phyloP scores from a whole-genome alignment of 2,329 filamentous ascomycete genomes.

The Passalora sequoiae region DNA sequence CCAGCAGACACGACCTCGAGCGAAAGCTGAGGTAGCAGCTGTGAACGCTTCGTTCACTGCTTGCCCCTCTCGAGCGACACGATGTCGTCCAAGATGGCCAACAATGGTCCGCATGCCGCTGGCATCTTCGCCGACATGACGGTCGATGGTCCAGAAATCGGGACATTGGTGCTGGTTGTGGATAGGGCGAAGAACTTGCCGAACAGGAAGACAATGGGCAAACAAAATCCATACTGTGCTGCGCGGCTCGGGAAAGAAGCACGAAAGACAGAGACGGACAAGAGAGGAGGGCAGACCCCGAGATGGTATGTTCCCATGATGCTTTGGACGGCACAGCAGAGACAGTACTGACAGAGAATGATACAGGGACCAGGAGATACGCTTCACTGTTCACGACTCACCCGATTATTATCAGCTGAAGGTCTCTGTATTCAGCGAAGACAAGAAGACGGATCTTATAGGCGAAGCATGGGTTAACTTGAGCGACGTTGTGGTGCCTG shows the following conservation, averaged over 20 bases:
- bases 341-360: constrained; percentile 10
- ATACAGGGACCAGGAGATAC: constrained; percentile 88
- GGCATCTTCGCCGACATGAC: constrained; percentile 94
- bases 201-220: constrained; percentile 94
- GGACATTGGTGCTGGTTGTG: constrained; percentile 84
- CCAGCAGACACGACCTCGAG: background rate
- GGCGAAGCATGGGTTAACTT: constrained; percentile 89
- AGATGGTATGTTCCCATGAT: constrained; percentile 65
- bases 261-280: constrained; percentile 92
- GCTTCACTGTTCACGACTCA: constrained; percentile 93
- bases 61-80: background rate
- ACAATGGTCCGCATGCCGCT: constrained; percentile 68
- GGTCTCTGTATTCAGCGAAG: constrained; percentile 93
- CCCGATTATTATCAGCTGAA: constrained; percentile 95
- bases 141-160: constrained; percentile 86
- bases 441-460: constrained; percentile 95
- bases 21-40: background rate
- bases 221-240: constrained; percentile 96
- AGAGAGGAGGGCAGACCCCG: constrained; percentile 90
- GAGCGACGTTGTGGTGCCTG: constrained; percentile 70
- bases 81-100: constrained; percentile 19
- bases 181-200: constrained; percentile 96
- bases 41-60: constrained; percentile 3
- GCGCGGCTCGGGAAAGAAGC: constrained; percentile 92
- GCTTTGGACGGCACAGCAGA: constrained; percentile 2